Evolutionary conservation across 2,329 filamentous ascomycete species (phyloP).

Genomic region (Aspergillus sp.): DNA sequence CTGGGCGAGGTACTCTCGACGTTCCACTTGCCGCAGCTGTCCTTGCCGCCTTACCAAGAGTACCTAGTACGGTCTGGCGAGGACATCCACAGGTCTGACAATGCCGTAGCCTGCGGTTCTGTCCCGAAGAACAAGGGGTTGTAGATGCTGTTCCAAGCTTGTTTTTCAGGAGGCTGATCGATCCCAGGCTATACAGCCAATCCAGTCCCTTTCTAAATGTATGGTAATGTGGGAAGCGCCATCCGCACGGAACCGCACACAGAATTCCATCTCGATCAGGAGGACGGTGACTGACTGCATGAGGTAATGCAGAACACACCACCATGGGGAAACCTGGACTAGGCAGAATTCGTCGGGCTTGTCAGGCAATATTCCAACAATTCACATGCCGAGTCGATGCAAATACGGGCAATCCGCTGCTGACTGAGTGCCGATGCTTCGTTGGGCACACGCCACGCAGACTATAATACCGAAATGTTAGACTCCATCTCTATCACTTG

Average conservation of each 20-base stretch:
- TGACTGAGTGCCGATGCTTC: slow-evolving; percentile 39
- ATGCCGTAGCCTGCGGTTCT: not conserved
- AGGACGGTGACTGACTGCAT: slow-evolving; percentile 46
- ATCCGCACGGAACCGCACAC: slow-evolving; percentile 6
- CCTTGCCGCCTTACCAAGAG: too few species aligned
- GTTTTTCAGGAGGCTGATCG: not conserved
- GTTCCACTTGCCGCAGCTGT: too few species aligned
- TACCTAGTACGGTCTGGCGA: too few species aligned
- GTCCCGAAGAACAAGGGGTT: slow-evolving; percentile 3
- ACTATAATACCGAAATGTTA: slow-evolving; percentile 40
- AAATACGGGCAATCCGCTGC: slow-evolving; percentile 25
- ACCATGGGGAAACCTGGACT: slow-evolving; percentile 44
- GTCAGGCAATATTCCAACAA: slow-evolving; percentile 42
- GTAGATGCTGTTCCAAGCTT: slow-evolving; percentile 7
- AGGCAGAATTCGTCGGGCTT: slow-evolving; percentile 31
- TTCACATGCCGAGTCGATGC: slow-evolving; percentile 42
- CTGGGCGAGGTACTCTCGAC: too few species aligned
- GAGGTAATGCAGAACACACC: slow-evolving; percentile 45
- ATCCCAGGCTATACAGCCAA: slow-evolving; percentile 1
- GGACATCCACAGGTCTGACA: not conserved
- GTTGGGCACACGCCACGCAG: slow-evolving; percentile 36
- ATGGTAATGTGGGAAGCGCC: slow-evolving; percentile 3
- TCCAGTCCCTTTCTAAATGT: slow-evolving; percentile 4
- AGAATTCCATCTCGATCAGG: slow-evolving; percentile 33
- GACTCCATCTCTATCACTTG: slow-evolving; percentile 40